Conservation (phyloP, 129 eudicot species). For the Dittrichia graveolens region DNA sequence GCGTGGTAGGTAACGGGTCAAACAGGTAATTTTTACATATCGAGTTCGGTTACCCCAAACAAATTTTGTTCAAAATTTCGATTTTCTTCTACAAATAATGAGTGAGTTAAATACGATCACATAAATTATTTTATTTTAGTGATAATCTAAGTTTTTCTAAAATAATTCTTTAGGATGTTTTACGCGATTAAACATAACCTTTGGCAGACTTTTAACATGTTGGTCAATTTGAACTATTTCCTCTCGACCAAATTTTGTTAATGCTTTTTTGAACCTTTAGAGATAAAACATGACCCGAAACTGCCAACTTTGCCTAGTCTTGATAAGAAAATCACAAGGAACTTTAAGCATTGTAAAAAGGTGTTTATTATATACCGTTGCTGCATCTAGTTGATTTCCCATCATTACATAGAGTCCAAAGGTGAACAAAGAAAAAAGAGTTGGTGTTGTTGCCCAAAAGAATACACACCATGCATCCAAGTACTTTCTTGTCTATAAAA, state of each 20-base stretch:
- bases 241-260: not conserved
- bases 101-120: not conserved
- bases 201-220: not conserved
- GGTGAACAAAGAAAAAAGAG: conserved; percentile 88
- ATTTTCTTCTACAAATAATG: not conserved
- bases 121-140: not conserved
- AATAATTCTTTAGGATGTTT: conserved; percentile 4
- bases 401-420: conserved; percentile 80
- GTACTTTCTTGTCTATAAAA: conserved; percentile 79
- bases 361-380: conserved; percentile 57
- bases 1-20: not conserved
- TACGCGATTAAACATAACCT: not conserved
- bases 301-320: not conserved
- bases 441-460: conserved; percentile 99
- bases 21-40: not conserved
- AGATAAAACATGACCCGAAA: not conserved
- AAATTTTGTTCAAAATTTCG: not conserved
- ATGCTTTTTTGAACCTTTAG: not conserved
- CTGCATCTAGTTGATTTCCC: conserved; percentile 96
- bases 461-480: conserved; percentile 99
- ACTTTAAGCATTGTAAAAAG: conserved; percentile 17
- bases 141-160: not conserved
- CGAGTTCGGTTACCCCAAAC: not conserved
- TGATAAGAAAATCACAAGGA: conserved; percentile 12
- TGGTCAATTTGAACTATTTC: not conserved